Percentiles rank a stretch among this genome's conserved stretches.
These are phyloP conservation scores for Diaporthe sp. DNA, from an alignment of 2,329 filamentous ascomycete genomes.

Conservation along the genomic window DNA sequence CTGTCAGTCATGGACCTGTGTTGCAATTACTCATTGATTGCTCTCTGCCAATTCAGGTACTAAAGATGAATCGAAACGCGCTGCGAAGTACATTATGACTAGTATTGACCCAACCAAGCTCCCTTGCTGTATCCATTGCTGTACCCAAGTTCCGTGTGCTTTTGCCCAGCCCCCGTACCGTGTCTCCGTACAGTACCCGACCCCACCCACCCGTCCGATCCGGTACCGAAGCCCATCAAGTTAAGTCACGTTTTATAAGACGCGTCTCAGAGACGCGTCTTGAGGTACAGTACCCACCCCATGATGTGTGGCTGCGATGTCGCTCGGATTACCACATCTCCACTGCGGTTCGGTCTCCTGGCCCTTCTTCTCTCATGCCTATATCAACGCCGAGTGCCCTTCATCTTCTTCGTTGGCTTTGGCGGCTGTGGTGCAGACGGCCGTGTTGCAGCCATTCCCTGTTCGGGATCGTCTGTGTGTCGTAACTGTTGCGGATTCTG, in stretches of 20 bases:
- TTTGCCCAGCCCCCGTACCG: neutral
- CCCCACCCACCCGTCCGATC: slow-evolving; percentile 16
- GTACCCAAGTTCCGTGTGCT: neutral
- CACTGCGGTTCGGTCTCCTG: neutral
- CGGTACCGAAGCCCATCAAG: slow-evolving; percentile 29
- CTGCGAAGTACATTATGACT: neutral
- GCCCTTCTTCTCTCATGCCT: neutral
- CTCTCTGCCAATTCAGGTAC: neutral
- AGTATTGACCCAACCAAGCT: neutral
- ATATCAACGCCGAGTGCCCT: slow-evolving; percentile 5
- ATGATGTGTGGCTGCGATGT: slow-evolving; percentile 26
- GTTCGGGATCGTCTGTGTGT: slow-evolving; percentile 15
- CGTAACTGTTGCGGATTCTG: slow-evolving; percentile 31
- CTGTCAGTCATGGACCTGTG: neutral
- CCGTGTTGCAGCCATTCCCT: neutral
- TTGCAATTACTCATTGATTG: neutral
- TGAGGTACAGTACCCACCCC: neutral
- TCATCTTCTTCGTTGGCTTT: neutral
- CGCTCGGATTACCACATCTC: neutral
- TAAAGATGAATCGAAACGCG: neutral
- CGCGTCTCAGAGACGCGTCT: slow-evolving; percentile 32
- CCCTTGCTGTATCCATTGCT: neutral
- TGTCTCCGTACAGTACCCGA: slow-evolving; percentile 12
- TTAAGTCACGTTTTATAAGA: slow-evolving; percentile 33
- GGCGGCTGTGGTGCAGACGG: neutral